phyloP scores from a whole-genome alignment of 257 asterid genomes.

The Misopates orontium region DNA sequence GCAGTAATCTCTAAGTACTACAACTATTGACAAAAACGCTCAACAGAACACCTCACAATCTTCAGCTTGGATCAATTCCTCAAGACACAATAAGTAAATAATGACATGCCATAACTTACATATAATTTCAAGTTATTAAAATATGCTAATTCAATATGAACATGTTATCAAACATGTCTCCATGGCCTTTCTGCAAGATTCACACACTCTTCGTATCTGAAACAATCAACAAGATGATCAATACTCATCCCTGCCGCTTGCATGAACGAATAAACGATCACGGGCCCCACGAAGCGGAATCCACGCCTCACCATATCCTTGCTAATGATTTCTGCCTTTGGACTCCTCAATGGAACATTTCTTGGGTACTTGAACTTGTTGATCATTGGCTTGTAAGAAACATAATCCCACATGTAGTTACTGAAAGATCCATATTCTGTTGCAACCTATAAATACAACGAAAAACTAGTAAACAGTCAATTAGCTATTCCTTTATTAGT shows the following conservation, averaged over 20 bases:
- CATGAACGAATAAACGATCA: constrained; percentile 83
- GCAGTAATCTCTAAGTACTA: too few species aligned
- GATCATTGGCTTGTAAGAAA: constrained; percentile 74
- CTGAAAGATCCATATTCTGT: constrained; percentile 82
- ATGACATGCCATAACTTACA: too few species aligned
- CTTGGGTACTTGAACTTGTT: constrained; percentile 69
- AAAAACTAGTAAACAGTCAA: neutral
- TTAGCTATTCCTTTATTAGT: neutral
- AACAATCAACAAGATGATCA: constrained; percentile 83
- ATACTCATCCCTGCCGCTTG: constrained; percentile 86
- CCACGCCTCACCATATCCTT: constrained; percentile 79
- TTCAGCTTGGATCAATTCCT: too few species aligned
- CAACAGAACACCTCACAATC: too few species aligned
- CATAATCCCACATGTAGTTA: constrained; percentile 77
- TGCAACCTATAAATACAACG: constrained; percentile 44
- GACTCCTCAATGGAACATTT: constrained; percentile 77
- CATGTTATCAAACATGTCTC: constrained; percentile 63
- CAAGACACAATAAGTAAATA: too few species aligned
- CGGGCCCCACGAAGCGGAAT: constrained; percentile 86
- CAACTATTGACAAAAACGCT: too few species aligned
- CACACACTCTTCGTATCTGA: constrained; percentile 68
- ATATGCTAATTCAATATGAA: too few species aligned
- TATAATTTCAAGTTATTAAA: too few species aligned
- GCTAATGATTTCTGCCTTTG: constrained; percentile 86
- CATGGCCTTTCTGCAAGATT: constrained; percentile 91